Conservation (phyloP, 805 yeast genomes). For the Pichia nakasei region DNA sequence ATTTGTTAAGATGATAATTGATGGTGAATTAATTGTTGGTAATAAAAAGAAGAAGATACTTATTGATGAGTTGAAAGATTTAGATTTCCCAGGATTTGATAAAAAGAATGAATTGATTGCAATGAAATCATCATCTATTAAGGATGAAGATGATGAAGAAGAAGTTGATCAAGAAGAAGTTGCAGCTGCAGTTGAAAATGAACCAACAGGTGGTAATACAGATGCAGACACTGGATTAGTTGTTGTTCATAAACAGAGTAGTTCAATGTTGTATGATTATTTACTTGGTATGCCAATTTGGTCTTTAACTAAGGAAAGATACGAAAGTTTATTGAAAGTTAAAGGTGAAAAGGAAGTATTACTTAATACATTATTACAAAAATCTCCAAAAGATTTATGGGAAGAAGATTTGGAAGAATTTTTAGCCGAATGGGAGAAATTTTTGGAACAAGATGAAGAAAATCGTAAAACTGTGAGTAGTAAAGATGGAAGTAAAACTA, state of each 20-base stretch:
- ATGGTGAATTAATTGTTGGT: slow-evolving; percentile 55
- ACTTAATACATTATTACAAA: slow-evolving; percentile 52
- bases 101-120: slow-evolving; percentile 58
- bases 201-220: slow-evolving; percentile 18
- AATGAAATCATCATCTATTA: slow-evolving; percentile 26
- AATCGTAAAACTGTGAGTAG: slow-evolving; percentile 44
- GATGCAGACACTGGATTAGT: slow-evolving; percentile 22
- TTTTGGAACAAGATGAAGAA: slow-evolving; percentile 56
- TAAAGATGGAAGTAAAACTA: slow-evolving; percentile 34
- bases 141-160: slow-evolving; percentile 14
- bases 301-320: slow-evolving; percentile 87
- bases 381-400: slow-evolving; percentile 87
- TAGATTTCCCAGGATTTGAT: slow-evolving; percentile 70
- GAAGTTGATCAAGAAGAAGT: slow-evolving; percentile 34
- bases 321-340: slow-evolving; percentile 68
- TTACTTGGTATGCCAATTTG: slow-evolving; percentile 87
- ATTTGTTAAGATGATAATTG: slow-evolving; percentile 85
- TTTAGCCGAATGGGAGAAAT: slow-evolving; percentile 53
- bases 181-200: slow-evolving; percentile 29
- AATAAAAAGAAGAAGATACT: slow-evolving; percentile 65
- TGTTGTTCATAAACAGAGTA: slow-evolving; percentile 34
- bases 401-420: slow-evolving; percentile 71
- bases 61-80: slow-evolving; percentile 49
- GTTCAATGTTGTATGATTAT: slow-evolving; percentile 70
- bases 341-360: slow-evolving; percentile 65